phyloP scores from a whole-genome alignment of 345 rosid species.

The Noccaea bulbosa region DNA sequence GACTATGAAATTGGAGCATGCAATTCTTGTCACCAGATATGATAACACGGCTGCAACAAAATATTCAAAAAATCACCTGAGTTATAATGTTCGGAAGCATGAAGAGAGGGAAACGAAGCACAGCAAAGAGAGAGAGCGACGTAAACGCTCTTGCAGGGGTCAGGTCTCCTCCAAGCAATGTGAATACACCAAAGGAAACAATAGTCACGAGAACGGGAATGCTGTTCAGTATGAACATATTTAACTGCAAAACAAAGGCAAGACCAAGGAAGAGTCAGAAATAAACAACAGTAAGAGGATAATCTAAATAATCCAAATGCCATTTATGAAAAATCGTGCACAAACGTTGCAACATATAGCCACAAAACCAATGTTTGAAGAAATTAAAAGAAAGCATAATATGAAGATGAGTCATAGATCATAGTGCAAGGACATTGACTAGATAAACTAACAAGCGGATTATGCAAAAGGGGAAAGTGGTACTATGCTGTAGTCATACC shows the following conservation, averaged over 20 bases:
- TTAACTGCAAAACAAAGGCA: slow-evolving; percentile 60
- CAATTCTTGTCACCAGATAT: slow-evolving; percentile 2
- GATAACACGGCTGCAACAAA: slow-evolving; percentile 12
- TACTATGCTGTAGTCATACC: slow-evolving; percentile 50
- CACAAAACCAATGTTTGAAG: slow-evolving; percentile 4
- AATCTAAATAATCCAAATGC: not conserved
- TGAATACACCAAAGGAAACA: slow-evolving; percentile 88
- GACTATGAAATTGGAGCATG: slow-evolving; percentile 29
- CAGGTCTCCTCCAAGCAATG: slow-evolving; percentile 95
- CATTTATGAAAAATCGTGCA: not conserved
- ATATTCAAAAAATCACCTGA: slow-evolving; percentile 60
- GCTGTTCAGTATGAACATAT: slow-evolving; percentile 83
- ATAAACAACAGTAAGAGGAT: slow-evolving; percentile 23
- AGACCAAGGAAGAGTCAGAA: slow-evolving; percentile 41
- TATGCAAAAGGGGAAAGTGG: not conserved
- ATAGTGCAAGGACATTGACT: not conserved
- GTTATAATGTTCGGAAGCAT: slow-evolving; percentile 95
- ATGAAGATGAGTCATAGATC: slow-evolving; percentile 8
- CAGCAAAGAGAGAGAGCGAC: slow-evolving; percentile 92
- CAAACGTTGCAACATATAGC: not conserved
- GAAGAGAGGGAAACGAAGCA: slow-evolving; percentile 94
- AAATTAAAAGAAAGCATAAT: slow-evolving; percentile 16
- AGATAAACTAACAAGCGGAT: not conserved
- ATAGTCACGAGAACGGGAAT: slow-evolving; percentile 95
- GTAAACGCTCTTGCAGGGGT: slow-evolving; percentile 99